Evolutionary conservation across 305 asterid genomes (phyloP), one percentile per base, ranked within the genome.

Genomic region (Solanum aculeatissimum): DNA sequence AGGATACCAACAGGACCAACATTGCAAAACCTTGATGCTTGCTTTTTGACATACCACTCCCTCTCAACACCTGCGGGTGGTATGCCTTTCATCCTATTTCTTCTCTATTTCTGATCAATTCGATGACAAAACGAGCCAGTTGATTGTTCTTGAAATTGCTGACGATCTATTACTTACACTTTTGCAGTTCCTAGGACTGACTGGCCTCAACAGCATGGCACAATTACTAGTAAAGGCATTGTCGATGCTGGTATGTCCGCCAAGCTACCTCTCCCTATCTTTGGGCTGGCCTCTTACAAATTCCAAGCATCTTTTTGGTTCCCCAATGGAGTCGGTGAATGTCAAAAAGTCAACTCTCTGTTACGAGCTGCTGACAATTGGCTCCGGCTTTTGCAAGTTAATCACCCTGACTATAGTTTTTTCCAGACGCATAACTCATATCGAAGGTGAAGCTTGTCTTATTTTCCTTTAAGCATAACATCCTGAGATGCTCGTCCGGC

Each of bases 1-100:
- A 84, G 99, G 90, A 94, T 96, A 91, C 98, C 98, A 19, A 91
- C 90, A 2, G 99, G 98, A 45, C 96, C 97, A 27, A 94, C 98
- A 21, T 91, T 96, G 85, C 97, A 93, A 87, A 94, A 92, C 81
- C 92, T 96, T 9, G 96, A 95, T 85, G 96, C 98, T 32, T 93
- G 97, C 89, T 96, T 96, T 91, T 84, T 96, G 82, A 93, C 98
- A 6, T 96, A 93, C 87, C 99, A 96, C 85, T 95, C 95, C 47
- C 91, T 96, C 21, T 86, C 97, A 47, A 93, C 94, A 23, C 93
- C 97, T 70, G 87, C 86, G 45, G 88, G 74, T 75, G 91, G 99
- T 93, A 77, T 88, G 92, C 88, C 21, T 21, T 84, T 72, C 84
- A 27, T 70, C 66, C 65, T 14, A 18, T 45, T 40, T 23, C 45